phyloP scores from a whole-genome alignment of 2,329 filamentous ascomycete genomes.

The Graphiopsis chlorocephala region DNA sequence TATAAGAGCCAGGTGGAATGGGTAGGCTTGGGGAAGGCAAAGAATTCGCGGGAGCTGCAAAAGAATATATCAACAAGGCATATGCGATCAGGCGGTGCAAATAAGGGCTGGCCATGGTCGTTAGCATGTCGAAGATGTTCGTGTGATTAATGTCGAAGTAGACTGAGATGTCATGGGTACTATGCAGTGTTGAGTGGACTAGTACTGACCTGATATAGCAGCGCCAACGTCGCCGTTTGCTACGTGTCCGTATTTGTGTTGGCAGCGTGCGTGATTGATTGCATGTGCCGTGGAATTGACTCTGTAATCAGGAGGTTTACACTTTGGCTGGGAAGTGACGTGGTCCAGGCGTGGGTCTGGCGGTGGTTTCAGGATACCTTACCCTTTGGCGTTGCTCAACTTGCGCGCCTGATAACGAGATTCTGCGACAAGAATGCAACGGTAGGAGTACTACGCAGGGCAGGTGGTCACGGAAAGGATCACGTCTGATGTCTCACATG shows the following conservation, averaged over 20 bases:
- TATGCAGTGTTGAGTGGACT: not conserved
- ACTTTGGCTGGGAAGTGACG: conserved; percentile 1
- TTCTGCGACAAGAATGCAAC: conserved; percentile 5
- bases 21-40: not conserved
- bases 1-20: not conserved
- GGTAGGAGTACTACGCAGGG: not conserved
- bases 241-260: not conserved
- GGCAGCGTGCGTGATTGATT: not conserved
- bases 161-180: conserved; percentile 6
- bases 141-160: not conserved
- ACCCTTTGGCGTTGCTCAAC: not conserved
- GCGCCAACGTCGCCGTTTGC: not conserved
- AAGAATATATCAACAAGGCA: conserved; percentile 7
- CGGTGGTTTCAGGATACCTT: not conserved
- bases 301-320: not conserved
- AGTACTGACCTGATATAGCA: not conserved
- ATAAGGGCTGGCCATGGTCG: conserved; percentile 12
- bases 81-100: conserved; percentile 12
- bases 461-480: not conserved
- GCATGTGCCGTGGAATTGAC: not conserved
- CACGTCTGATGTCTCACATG: not conserved
- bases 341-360: conserved; percentile 1
- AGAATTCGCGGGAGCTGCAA: not conserved
- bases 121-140: not conserved
- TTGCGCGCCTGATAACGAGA: not conserved